Percentiles rank a stretch among this genome's conserved stretches.
Evolutionary conservation across 306 rosid species (phyloP).

Genomic region (Cicer pinnatifidum): DNA sequence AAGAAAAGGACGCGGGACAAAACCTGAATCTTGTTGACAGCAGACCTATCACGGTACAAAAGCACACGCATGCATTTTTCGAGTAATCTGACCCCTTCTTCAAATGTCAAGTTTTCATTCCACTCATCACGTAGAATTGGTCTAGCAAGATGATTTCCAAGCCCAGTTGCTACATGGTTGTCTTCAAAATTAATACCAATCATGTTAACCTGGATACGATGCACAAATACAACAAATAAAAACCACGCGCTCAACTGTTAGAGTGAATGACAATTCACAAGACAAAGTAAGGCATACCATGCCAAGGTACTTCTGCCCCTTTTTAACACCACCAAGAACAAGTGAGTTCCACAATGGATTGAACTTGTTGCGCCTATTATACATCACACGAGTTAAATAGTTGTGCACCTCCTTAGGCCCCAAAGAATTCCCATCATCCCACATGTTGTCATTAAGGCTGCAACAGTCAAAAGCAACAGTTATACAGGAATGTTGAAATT

Average conservation of each 20-base stretch:
- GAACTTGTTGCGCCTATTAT: conserved; percentile 57
- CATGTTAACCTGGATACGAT: conserved; percentile 74
- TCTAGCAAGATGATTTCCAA: conserved; percentile 92
- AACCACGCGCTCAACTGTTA: conserved; percentile 13
- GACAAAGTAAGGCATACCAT: conserved; percentile 54
- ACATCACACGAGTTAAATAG: conserved; percentile 55
- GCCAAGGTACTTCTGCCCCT: conserved; percentile 55
- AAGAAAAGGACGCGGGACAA: conserved; percentile 37
- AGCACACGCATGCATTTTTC: conserved; percentile 99
- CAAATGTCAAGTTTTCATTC: conserved; percentile 81
- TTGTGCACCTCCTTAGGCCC: conserved; percentile 62
- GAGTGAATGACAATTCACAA: background rate
- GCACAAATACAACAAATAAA: conserved; percentile 20
- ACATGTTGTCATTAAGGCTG: conserved; percentile 84
- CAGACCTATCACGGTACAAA: conserved; percentile 88
- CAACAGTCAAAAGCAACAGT: conserved; percentile 44
- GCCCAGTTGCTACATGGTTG: conserved; percentile 85
- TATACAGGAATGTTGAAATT: conserved; percentile 36
- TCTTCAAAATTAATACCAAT: conserved; percentile 88
- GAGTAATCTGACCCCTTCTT: conserved; percentile 84
- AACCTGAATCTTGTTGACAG: conserved; percentile 65
- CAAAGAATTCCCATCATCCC: conserved; percentile 57
- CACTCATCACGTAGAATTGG: conserved; percentile 97
- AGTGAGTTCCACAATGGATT: conserved; percentile 57
- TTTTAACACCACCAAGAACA: conserved; percentile 55